Evolutionary conservation across 768 basidiomycete species (phyloP), one percentile per base, ranked within the genome.

Genomic region (Boletus insuetus): DNA sequence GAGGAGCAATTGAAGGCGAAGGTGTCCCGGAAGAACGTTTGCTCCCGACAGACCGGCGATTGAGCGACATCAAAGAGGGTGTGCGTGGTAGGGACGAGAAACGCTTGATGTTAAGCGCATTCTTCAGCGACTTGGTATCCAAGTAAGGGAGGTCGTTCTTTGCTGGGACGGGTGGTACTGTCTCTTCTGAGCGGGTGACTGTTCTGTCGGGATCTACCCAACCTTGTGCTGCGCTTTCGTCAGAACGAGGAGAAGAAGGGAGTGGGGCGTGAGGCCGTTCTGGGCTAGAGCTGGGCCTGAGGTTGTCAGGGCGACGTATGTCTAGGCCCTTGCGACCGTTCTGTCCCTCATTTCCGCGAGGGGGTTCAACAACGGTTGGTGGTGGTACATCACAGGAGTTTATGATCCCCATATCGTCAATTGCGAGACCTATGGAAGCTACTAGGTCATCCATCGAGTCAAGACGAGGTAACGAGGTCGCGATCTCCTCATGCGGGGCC

Each of bases 51-150:
- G 69, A 63, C 9, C 59, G 56, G 12, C 61, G 69, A 50, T 61
- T 56, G 26, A 63, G 71, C 9, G 79, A 81, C 42, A 80, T 75
- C n/a, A 77, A 58, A 26, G 87, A 88, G 7, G 87, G 86, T 8
- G 87, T 82, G 32, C 85, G 81, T 6, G 89, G 86, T 48, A 90
- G 73, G 5, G 87, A 77, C 10, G 79, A 79, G 58, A 77, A 78
- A 31, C 77, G 75, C 56, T 78, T 81, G 32, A 75, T 56, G 49
- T 65, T 67, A 17, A 71, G 55, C 5, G 68, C 58, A 24, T 60
- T 67, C 60, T 63, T 73, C 51, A 59, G 14, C 12, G 48, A 55
- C 51, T 56, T 72, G 14, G 56, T 59, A 20, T 71, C 68, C 43
- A 66, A 45, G 39, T 47, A 38, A 42, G 61, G 59, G 43, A 57